Conservation (phyloP, 441 rosid genomes). For the Gossypium trilobum region DNA sequence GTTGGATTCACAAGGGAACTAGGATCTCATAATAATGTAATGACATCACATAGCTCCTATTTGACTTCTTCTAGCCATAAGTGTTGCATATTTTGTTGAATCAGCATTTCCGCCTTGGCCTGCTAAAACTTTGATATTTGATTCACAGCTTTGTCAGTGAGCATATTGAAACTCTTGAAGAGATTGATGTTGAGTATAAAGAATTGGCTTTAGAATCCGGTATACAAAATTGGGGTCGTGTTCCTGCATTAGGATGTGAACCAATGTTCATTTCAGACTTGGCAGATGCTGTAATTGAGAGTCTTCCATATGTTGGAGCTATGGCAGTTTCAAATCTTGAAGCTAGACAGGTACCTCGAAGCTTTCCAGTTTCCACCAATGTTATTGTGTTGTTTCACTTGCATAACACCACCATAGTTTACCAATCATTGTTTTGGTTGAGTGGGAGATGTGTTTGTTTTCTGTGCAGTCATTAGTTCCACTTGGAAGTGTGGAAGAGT, state of each 20-base stretch:
- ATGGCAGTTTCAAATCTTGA: conserved; percentile 96
- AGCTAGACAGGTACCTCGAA: conserved; percentile 72
- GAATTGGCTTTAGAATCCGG: conserved; percentile 86
- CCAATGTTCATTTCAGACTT: conserved; percentile 87
- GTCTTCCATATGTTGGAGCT: conserved; percentile 96
- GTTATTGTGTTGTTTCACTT: not conserved
- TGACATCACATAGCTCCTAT: not conserved
- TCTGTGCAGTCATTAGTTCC: conserved; percentile 81
- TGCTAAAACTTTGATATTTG: conserved; percentile 1
- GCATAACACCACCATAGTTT: not conserved
- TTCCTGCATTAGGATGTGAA: conserved; percentile 91
- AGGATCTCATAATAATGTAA: conserved; percentile 54
- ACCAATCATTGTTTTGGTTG: not conserved
- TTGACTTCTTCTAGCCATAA: not conserved
- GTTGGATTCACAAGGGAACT: conserved; percentile 69
- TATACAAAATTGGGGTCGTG: conserved; percentile 87
- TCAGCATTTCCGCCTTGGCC: not conserved
- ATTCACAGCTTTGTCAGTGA: conserved; percentile 82
- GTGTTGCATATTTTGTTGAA: conserved; percentile 8
- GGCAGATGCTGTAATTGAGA: conserved; percentile 94
- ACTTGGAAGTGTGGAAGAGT: conserved; percentile 82
- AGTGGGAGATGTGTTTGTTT: conserved; percentile 6
- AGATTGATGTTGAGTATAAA: conserved; percentile 89
- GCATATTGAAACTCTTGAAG: conserved; percentile 95
- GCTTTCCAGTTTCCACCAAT: not conserved